These are phyloP conservation scores for Elaphomyces granulatus DNA, from an alignment of 495 filamentous ascomycete genomes.

Conservation along the genomic window DNA sequence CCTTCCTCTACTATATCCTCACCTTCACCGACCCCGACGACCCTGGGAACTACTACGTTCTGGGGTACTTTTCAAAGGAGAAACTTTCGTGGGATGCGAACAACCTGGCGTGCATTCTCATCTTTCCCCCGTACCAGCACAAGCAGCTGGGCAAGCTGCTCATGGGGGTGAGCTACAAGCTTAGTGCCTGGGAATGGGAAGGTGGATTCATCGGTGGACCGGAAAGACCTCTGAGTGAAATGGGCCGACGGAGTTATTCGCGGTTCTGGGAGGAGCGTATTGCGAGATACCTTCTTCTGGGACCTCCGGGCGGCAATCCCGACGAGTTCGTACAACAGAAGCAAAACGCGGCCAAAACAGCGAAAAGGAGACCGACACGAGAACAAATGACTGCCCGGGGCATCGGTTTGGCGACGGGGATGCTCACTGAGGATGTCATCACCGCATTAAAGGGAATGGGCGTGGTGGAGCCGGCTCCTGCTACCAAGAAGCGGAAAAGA, in stretches of 20 bases:
- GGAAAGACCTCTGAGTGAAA: conserved; percentile 78
- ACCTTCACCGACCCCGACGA: conserved; percentile 31
- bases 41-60: conserved; percentile 36
- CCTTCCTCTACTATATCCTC: conserved; percentile 91
- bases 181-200: conserved; percentile 59
- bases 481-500: conserved; percentile 27
- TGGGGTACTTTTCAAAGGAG: conserved; percentile 97
- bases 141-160: conserved; percentile 78
- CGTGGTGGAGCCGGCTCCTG: conserved; percentile 45
- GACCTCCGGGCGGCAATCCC: conserved; percentile 11
- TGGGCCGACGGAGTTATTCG: conserved; percentile 66
- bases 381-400: conserved; percentile 38
- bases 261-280: conserved; percentile 75
- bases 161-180: conserved; percentile 86
- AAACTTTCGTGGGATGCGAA: conserved; percentile 98
- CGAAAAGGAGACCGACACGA: conserved; percentile 17
- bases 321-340: conserved; percentile 17
- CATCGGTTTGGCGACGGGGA: conserved; percentile 55
- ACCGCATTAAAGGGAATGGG: conserved; percentile 65
- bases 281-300: conserved; percentile 44
- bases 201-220: conserved; percentile 69
- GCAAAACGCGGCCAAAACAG: conserved; percentile 15
- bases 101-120: conserved; percentile 89
- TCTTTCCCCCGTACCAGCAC: conserved; percentile 92
- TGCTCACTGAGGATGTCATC: conserved; percentile 69